phyloP scores from a whole-genome alignment of 352 stramenopile genomes.

The Phytophthora uliginosa region DNA sequence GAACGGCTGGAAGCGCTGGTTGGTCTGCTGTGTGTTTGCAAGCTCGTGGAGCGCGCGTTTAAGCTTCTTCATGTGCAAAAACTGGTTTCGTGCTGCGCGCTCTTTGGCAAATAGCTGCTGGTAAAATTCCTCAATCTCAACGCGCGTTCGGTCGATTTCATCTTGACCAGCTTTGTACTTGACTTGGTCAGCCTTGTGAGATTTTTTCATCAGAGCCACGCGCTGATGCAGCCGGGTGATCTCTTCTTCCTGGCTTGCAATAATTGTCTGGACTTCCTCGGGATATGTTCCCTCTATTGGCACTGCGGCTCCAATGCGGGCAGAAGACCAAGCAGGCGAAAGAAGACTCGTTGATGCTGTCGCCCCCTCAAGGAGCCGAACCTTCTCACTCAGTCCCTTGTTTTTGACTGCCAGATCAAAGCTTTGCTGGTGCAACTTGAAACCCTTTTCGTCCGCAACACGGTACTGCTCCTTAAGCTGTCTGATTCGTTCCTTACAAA shows the following conservation, averaged over 20 bases:
- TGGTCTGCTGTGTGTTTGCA: conserved; percentile 56
- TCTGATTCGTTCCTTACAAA: conserved; percentile 69
- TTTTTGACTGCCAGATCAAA: conserved; percentile 67
- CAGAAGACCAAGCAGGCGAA: conserved; percentile 3
- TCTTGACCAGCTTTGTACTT: conserved; percentile 63
- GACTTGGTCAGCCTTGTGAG: conserved; percentile 49
- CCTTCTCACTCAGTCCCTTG: conserved; percentile 60
- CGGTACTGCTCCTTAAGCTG: conserved; percentile 67
- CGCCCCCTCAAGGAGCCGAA: conserved; percentile 51
- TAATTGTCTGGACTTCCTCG: conserved; percentile 51
- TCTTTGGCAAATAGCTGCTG: conserved; percentile 65
- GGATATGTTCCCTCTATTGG: conserved; percentile 12
- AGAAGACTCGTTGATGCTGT: conserved; percentile 15
- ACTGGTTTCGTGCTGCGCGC: conserved; percentile 65
- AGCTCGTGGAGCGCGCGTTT: conserved; percentile 75
- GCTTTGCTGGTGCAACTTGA: conserved; percentile 62
- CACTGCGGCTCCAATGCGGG: not conserved
- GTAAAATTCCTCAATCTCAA: conserved; percentile 62
- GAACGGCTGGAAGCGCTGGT: conserved; percentile 61
- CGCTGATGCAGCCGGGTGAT: conserved; percentile 74
- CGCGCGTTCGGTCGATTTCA: conserved; percentile 53
- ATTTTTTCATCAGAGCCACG: conserved; percentile 71
- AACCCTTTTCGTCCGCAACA: conserved; percentile 53
- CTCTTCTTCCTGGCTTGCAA: conserved; percentile 73
- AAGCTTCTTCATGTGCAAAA: conserved; percentile 81